Base-by-base conservation (phyloP, 2,329 filamentous ascomycete species). In the Cercospora zeae-maydis region DNA sequence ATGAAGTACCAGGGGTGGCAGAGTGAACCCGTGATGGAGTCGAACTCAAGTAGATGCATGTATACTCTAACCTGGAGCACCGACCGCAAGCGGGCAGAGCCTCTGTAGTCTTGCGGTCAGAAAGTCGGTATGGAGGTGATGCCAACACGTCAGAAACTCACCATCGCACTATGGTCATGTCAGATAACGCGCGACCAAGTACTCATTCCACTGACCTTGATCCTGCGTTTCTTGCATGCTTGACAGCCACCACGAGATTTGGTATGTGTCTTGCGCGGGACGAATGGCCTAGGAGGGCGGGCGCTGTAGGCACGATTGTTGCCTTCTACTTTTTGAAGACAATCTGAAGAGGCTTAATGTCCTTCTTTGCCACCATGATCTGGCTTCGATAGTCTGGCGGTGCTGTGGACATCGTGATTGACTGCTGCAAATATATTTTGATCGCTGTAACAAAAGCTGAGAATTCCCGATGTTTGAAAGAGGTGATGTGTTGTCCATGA, bases 191-290 rank as follows among this genome's bases (percentile, higher is more conserved):
- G 57, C 10, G 16, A 30, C 4, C 5, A 2, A 3, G 21, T 6
- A 8, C 2, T 30, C n/a, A 8, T 8, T 24, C 6, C n/a, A 24
- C 47, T 45, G n/a, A 63, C 57, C 47, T 63, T 60, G 21, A 63
- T 42, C 16, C 57, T 56, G 30, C 61, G 47, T 37, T 34, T 49
- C 51, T 63, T 63, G 61, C 61, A 63, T 19, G 33, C 37, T 19
- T 33, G 57, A 33, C 61, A 63, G 24, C 61, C 61, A 19, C 49
- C 31, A 3, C 61, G 49, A 27, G 61, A 63, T 24, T 63, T 63
- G 13, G 24, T 57, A 30, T 63, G 61, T 27, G 61, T 37, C 53
- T 60, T 63, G 6, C 61, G 57, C 30, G 61, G 51, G 3, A 60
- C 19, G 37, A 63, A 60, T 4, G 47, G 30, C 27, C 27, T 60